These are phyloP conservation scores for Lipomyces sp. DNA, from an alignment of 805 yeast genomes.

Conservation along the genomic window DNA sequence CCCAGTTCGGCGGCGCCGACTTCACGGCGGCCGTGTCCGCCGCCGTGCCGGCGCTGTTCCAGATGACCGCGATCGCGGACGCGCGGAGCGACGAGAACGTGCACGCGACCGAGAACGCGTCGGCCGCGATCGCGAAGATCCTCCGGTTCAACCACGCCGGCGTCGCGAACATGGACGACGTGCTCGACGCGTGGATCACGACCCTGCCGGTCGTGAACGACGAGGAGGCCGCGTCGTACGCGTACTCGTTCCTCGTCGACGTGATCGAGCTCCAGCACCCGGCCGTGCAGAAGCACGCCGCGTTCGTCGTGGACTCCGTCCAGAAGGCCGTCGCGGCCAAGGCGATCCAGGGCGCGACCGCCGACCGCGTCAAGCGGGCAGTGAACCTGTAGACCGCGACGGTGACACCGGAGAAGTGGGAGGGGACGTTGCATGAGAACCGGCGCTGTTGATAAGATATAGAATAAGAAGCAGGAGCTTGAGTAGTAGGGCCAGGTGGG, in stretches of 20 bases:
- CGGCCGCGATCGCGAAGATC: constrained; percentile 79
- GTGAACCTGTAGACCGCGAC: constrained; percentile 5
- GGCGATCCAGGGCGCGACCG: constrained; percentile 25
- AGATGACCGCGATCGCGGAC: constrained; percentile 70
- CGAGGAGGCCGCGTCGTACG: constrained; percentile 81
- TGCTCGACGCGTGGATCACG: constrained; percentile 72
- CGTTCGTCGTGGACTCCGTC: constrained; percentile 32
- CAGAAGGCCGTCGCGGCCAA: constrained; percentile 21
- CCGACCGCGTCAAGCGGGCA: constrained; percentile 26
- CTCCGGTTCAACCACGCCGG: constrained; percentile 50
- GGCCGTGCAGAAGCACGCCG: constrained; percentile 51
- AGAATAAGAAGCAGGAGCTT: too few relatives aligned
- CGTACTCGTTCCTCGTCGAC: constrained; percentile 70
- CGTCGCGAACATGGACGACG: constrained; percentile 53
- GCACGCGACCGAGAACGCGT: constrained; percentile 81
- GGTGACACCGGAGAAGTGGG: too few relatives aligned
- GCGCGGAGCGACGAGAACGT: constrained; percentile 81
- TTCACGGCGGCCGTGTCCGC: constrained; percentile 63
- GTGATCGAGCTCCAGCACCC: constrained; percentile 67
- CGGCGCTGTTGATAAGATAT: too few relatives aligned
- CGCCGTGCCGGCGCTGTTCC: constrained; percentile 70
- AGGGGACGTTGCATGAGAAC: too few relatives aligned
- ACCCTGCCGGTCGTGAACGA: constrained; percentile 81
- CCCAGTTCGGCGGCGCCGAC: constrained; percentile 67
- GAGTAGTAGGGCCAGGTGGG: too few relatives aligned